Evolutionary conservation across 2,329 filamentous ascomycete species (phyloP).

Genomic region (Penicillium sp.): DNA sequence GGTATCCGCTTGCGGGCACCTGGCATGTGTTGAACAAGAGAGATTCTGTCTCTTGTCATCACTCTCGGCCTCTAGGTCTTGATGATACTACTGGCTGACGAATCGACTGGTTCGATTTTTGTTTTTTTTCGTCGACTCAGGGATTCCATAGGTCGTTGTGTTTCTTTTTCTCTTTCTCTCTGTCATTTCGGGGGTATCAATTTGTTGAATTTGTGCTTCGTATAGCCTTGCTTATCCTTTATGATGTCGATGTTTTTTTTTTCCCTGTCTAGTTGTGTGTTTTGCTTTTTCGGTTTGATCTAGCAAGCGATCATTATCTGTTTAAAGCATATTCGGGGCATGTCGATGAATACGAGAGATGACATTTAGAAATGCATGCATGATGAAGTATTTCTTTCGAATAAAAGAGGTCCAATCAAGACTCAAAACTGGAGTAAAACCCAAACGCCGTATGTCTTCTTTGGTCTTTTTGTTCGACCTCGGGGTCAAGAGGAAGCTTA

Average conservation of each 20-base stretch:
- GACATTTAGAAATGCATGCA: constrained; percentile 12
- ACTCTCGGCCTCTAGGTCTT: not conserved
- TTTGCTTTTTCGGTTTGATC: not conserved
- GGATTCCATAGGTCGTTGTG: constrained; percentile 8
- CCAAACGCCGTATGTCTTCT: constrained; percentile 9
- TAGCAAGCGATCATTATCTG: constrained; percentile 12
- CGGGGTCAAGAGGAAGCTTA: not conserved
- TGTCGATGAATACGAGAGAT: not conserved
- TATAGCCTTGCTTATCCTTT: constrained; percentile 1
- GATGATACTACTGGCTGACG: constrained; percentile 15
- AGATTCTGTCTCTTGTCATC: not conserved
- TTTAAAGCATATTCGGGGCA: constrained; percentile 3
- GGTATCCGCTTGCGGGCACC: constrained; percentile 57
- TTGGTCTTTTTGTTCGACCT: too few species aligned
- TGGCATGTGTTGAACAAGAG: constrained; percentile 17
- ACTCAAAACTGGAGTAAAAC: constrained; percentile 7
- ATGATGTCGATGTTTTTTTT: not conserved
- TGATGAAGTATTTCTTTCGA: constrained; percentile 4
- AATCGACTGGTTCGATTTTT: constrained; percentile 7
- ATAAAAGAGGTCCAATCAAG: not conserved
- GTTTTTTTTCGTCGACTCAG: constrained; percentile 10
- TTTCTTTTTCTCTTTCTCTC: not conserved
- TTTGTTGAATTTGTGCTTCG: constrained; percentile 3
- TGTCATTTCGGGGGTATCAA: not conserved
- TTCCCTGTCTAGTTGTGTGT: not conserved